Evolutionary conservation across 345 rosid species (phyloP).

Genomic region (Ceriops decandra): DNA sequence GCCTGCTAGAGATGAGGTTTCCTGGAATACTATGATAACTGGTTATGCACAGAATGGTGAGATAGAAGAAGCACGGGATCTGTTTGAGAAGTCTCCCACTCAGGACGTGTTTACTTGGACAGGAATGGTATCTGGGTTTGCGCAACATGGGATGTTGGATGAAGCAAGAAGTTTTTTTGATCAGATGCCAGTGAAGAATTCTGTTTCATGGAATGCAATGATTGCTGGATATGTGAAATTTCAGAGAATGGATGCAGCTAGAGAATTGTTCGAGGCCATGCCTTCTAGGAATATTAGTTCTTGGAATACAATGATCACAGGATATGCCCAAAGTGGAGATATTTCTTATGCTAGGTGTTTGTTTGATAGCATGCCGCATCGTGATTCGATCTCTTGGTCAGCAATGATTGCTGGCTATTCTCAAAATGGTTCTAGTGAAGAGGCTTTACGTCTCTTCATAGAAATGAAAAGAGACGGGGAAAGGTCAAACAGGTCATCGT

Average conservation of each 20-base stretch:
- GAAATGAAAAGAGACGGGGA: conserved; percentile 65
- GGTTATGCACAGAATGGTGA: conserved; percentile 57
- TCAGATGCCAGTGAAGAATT: conserved; percentile 51
- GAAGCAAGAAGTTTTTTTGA: conserved; percentile 53
- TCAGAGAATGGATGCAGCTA: conserved; percentile 51
- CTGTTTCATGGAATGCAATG: conserved; percentile 70
- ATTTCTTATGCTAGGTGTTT: conserved; percentile 39
- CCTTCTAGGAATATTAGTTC: conserved; percentile 45
- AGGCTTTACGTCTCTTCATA: conserved; percentile 46
- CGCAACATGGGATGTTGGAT: conserved; percentile 51
- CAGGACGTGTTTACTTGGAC: conserved; percentile 72
- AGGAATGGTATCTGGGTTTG: conserved; percentile 58
- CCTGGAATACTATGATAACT: conserved; percentile 58
- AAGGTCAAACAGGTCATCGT: conserved; percentile 54
- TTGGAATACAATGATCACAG: conserved; percentile 73
- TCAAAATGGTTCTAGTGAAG: conserved; percentile 48
- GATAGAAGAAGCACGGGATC: conserved; percentile 44
- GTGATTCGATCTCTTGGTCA: conserved; percentile 66
- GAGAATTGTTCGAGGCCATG: conserved; percentile 57
- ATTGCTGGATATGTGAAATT: conserved; percentile 62
- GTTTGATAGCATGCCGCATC: conserved; percentile 53
- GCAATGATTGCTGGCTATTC: conserved; percentile 72
- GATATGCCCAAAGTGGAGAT: conserved; percentile 53
- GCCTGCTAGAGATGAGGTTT: conserved; percentile 46
- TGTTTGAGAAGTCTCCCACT: conserved; percentile 49